Conservation (phyloP, 148 eudicot species). For the Fagopyrum homotropicum region DNA sequence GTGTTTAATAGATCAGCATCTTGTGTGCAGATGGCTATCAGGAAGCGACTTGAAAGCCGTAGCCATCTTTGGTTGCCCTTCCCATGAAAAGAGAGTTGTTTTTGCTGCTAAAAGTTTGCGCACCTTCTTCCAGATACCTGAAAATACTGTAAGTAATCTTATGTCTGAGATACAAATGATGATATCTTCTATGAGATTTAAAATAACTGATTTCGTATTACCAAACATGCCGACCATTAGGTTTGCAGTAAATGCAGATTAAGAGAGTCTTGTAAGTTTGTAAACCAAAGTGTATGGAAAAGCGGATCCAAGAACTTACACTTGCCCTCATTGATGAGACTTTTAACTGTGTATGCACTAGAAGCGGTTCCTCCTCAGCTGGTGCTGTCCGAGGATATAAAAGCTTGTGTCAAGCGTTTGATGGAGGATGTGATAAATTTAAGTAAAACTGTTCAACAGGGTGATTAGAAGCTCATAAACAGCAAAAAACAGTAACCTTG, state of each 20-base stretch:
- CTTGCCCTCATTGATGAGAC: constrained; percentile 48
- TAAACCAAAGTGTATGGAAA: constrained; percentile 34
- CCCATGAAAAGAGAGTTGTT: constrained; percentile 36
- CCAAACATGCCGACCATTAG: constrained; percentile 25
- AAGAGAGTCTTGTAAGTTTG: constrained; percentile 52
- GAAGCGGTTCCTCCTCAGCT: constrained; percentile 44
- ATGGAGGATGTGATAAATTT: constrained; percentile 43
- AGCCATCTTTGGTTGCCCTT: constrained; percentile 78
- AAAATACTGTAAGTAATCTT: constrained; percentile 36
- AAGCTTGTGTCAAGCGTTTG: constrained; percentile 45
- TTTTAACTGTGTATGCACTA: constrained; percentile 51
- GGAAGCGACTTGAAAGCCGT: constrained; percentile 61
- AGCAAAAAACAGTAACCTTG: too few species aligned
- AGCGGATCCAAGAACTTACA: constrained; percentile 27
- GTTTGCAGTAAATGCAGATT: constrained; percentile 57
- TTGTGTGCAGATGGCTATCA: constrained; percentile 54
- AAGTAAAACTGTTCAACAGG: constrained; percentile 23
- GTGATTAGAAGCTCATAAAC: too few species aligned
- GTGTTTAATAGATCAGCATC: not conserved
- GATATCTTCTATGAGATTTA: not conserved
- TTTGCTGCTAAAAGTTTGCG: constrained; percentile 64
- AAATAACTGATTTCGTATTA: not conserved
- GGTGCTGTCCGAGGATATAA: constrained; percentile 48
- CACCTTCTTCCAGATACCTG: constrained; percentile 40
- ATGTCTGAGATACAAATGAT: not conserved